Conservation (phyloP, 495 filamentous ascomycete species). For the Clavariopsis aquatica region DNA sequence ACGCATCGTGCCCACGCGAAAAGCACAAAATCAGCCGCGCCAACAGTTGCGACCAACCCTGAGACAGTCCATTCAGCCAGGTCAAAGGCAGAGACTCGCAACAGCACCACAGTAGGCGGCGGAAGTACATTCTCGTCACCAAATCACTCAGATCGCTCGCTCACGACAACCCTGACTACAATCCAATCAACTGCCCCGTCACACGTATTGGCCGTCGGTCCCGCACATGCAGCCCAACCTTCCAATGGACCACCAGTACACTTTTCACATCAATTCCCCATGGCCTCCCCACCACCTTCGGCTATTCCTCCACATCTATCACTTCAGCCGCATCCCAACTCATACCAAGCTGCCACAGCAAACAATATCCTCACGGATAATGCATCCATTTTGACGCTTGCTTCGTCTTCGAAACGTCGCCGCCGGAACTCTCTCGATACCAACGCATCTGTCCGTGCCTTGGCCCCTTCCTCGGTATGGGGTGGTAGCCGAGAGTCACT, state of each 20-base stretch:
- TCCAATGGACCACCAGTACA: slow-evolving; percentile 52
- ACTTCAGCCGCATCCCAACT: slow-evolving; percentile 67
- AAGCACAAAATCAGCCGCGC: slow-evolving; percentile 70
- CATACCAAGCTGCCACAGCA: slow-evolving; percentile 85
- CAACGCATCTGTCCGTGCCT: slow-evolving; percentile 84
- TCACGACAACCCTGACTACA: slow-evolving; percentile 93
- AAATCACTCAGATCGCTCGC: slow-evolving; percentile 82
- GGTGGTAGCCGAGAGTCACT: slow-evolving; percentile 86
- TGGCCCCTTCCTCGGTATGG: slow-evolving; percentile 89
- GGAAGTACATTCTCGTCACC: slow-evolving; percentile 93
- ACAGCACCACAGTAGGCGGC: slow-evolving; percentile 67
- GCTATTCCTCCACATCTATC: slow-evolving; percentile 80
- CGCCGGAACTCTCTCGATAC: slow-evolving; percentile 91
- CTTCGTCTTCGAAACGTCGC: slow-evolving; percentile 87
- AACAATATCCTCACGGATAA: slow-evolving; percentile 93
- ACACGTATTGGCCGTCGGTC: slow-evolving; percentile 50
- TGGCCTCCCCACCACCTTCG: slow-evolving; percentile 61
- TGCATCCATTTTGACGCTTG: slow-evolving; percentile 93
- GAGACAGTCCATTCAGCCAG: slow-evolving; percentile 73
- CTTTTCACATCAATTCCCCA: slow-evolving; percentile 90
- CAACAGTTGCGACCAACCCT: slow-evolving; percentile 77
- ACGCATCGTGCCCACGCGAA: slow-evolving; percentile 52
- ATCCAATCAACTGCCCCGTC: slow-evolving; percentile 85
- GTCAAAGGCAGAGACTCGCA: slow-evolving; percentile 74
- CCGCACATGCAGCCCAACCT: slow-evolving; percentile 44